These are phyloP conservation scores for Piloderma croceum DNA, from an alignment of 768 basidiomycete species.

Conservation along the genomic window DNA sequence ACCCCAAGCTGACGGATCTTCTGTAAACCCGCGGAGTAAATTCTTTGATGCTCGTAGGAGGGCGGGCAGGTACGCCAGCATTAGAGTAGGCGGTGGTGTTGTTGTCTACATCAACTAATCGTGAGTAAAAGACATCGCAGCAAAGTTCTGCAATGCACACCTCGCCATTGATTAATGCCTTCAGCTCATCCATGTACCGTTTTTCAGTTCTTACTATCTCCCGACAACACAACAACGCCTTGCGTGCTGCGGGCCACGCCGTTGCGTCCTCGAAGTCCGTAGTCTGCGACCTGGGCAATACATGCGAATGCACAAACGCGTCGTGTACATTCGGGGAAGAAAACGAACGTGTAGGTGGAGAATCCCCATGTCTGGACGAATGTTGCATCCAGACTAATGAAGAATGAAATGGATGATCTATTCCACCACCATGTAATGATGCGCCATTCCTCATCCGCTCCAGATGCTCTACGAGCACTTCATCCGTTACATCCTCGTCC, in stretches of 20 bases:
- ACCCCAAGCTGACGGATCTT: conserved; percentile 62
- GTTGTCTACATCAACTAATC: conserved; percentile 32
- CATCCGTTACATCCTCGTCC: conserved; percentile 46
- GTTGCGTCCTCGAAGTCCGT: conserved; percentile 19
- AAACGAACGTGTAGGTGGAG: no score
- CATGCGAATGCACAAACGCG: neutral
- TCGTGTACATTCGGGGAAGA: no score
- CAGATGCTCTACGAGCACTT: conserved; percentile 41
- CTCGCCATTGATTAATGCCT: conserved; percentile 31
- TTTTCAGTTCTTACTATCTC: conserved; percentile 45
- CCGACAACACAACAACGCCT: conserved; percentile 39
- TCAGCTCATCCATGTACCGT: conserved; percentile 36
- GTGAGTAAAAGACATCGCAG: conserved; percentile 2
- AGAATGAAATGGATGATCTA: no score
- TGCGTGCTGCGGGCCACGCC: conserved; percentile 33
- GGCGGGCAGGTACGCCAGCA: conserved; percentile 46
- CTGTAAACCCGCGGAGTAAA: conserved; percentile 45
- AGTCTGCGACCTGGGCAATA: neutral
- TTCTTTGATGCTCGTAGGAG: conserved; percentile 47
- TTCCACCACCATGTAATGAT: no score
- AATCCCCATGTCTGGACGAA: no score
- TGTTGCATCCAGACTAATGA: no score
- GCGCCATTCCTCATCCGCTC: conserved; percentile 36
- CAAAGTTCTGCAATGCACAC: conserved; percentile 20
- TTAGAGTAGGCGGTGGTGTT: conserved; percentile 44